A percentile compares a stretch with the other conserved stretches of the same genome.
These are phyloP conservation scores for Venturia carpophila DNA, from an alignment of 2,329 filamentous ascomycete species.

Conservation along the genomic window DNA sequence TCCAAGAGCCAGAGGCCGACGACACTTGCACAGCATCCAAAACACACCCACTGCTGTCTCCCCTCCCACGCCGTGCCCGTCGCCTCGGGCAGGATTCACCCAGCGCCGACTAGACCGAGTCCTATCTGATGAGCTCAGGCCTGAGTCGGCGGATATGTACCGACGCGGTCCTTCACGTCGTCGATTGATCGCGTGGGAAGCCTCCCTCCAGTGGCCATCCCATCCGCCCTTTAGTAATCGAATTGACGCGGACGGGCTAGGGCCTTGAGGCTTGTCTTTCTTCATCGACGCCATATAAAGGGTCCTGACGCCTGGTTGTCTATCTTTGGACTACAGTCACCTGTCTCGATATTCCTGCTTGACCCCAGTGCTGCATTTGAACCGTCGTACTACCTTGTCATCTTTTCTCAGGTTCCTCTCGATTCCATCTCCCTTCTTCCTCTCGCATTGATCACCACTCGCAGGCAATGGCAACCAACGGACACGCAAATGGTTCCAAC, in stretches of 20 bases:
- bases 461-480: conserved; percentile 23
- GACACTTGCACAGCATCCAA: background rate
- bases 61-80: background rate
- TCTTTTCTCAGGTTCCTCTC: background rate
- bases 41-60: background rate
- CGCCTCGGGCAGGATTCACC: background rate
- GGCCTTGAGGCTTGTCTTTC: background rate
- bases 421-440: background rate
- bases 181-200: background rate
- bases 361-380: background rate
- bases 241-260: background rate
- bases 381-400: background rate
- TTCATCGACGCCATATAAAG: conserved; percentile 2
- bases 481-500: conserved; percentile 24
- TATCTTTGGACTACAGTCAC: background rate
- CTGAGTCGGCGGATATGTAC: background rate
- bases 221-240: background rate
- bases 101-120: background rate
- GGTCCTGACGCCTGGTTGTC: background rate
- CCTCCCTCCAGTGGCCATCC: background rate
- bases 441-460: background rate
- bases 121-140: background rate
- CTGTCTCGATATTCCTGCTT: background rate
- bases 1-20: background rate
- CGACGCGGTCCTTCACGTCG: background rate